Evolutionary conservation across 129 eudicot species (phyloP), one percentile per base, ranked within the genome.

Genomic region (Flaveria robusta): DNA sequence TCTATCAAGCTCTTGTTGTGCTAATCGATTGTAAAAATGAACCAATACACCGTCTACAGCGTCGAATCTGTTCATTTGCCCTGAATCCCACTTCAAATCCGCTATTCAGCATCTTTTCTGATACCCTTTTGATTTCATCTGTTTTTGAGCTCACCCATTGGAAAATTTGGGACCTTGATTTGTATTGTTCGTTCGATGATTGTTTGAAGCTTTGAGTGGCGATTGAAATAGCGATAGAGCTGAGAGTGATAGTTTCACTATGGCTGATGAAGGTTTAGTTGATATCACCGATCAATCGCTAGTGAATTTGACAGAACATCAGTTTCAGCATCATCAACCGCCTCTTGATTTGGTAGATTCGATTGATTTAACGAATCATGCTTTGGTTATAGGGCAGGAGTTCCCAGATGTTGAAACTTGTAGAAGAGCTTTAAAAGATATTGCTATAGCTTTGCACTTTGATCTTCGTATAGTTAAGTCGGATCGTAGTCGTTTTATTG

Each of bases 401-500:
- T 95, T 95, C 49, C 88, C 97, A n/a, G 99, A 95, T 81, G 99
- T 95, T 4, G 97, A 95, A 74, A 86, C 97, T 55, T 95, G 99
- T 74, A 78, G 99, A 68, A 80, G 97, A 59, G 86, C 90, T 9
- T 71, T 95, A 27, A 95, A 95, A 78, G 99, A 91, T 65, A 83
- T 89, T 23, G 97, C 99, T 24, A 87, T 95, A 79, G 88, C 92
- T 1, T 58, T 89, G 64, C 99, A 95, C 75, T 95, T 95, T 62
- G 97, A 95, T 74, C 92, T 95, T 39, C 88, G 99, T 12, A 95
- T 95, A 64, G 97, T 95, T 15, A 95, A 95, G 75, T 91, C 97
- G 0, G 99, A 95, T 63, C 89, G 99, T n/a, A 91, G 97, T 74
- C 86, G 99, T 11, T 95, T 95, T 74, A 95, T 95, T 31, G 99